phyloP scores from a whole-genome alignment of 192 early-diverging fungal species.

The Spizellomyces sp. region DNA sequence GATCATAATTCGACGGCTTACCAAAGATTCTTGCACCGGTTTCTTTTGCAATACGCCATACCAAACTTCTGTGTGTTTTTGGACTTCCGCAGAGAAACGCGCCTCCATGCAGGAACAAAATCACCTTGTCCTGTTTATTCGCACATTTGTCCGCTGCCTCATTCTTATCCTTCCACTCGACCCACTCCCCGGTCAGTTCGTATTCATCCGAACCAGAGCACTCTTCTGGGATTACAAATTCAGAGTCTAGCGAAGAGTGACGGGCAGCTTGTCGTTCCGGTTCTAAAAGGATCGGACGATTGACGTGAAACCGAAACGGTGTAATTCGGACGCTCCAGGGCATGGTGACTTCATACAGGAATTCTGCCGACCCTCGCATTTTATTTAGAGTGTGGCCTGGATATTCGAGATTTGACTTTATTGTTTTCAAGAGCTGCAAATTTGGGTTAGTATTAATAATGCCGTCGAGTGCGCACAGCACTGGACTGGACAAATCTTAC shows the following conservation, averaged over 20 bases:
- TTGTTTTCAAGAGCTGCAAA: conserved; percentile 6
- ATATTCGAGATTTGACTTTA: conserved; percentile 9
- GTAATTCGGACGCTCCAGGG: conserved; percentile 2
- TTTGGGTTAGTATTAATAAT: no score
- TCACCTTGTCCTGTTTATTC: conserved; percentile 22
- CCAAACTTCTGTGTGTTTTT: conserved; percentile 36
- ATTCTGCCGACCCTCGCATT: background rate
- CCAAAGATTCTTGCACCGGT: conserved; percentile 29
- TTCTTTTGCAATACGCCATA: conserved; percentile 35
- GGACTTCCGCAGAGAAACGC: conserved; percentile 42
- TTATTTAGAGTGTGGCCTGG: background rate
- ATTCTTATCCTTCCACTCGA: conserved; percentile 2
- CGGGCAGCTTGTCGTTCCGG: background rate
- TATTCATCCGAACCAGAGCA: conserved; percentile 1
- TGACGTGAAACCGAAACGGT: conserved; percentile 3
- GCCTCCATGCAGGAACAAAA: conserved; percentile 46
- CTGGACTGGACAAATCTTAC: background rate
- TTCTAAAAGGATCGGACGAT: conserved; percentile 3
- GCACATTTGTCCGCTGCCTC: background rate
- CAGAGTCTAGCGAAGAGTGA: background rate
- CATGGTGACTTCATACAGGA: background rate
- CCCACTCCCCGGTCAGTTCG: conserved; percentile 22
- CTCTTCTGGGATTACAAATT: background rate
- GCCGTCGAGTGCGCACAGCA: background rate
- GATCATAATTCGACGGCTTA: background rate